phyloP scores from a whole-genome alignment of 768 basidiomycete genomes.

The Pisolithus sp. region DNA sequence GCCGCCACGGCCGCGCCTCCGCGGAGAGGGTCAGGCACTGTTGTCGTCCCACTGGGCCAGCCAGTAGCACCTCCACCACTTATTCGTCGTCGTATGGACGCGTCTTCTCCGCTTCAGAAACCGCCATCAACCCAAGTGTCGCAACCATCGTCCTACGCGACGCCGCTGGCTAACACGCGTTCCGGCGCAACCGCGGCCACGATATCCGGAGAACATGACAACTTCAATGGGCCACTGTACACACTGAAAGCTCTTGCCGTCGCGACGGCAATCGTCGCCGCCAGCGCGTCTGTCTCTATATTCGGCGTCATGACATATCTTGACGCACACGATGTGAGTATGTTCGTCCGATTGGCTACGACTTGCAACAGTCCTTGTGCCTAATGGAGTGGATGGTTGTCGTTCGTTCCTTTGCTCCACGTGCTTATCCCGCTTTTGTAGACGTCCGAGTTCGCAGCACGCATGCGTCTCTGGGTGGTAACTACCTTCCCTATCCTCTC shows the following conservation, averaged over 20 bases:
- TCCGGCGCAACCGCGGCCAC: no score
- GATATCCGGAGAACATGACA: conserved; percentile 15
- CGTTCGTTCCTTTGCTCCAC: background rate
- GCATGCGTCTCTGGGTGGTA: conserved; percentile 47
- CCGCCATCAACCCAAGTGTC: background rate
- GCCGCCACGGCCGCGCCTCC: conserved; percentile 3
- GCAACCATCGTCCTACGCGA: background rate
- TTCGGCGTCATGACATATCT: conserved; percentile 46
- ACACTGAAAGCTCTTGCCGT: conserved; percentile 59
- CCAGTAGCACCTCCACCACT: background rate
- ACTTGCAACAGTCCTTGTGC: background rate
- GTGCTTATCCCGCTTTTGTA: conserved; percentile 17
- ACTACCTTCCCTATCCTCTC: conserved; percentile 44
- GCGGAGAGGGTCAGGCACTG: conserved; percentile 3
- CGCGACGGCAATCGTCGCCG: conserved; percentile 53
- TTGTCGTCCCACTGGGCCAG: background rate
- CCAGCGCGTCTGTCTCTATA: conserved; percentile 39
- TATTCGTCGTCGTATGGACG: background rate
- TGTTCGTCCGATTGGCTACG: background rate
- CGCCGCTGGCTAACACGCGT: background rate
- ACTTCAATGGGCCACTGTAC: conserved; percentile 47
- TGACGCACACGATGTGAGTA: conserved; percentile 51
- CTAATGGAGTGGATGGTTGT: background rate
- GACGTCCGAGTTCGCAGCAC: conserved; percentile 54
- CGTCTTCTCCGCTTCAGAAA: background rate